Evolutionary conservation across 202 grass and related monocot species (phyloP), one percentile per base, ranked within the genome.

Genomic region (Musa balbisiana): DNA sequence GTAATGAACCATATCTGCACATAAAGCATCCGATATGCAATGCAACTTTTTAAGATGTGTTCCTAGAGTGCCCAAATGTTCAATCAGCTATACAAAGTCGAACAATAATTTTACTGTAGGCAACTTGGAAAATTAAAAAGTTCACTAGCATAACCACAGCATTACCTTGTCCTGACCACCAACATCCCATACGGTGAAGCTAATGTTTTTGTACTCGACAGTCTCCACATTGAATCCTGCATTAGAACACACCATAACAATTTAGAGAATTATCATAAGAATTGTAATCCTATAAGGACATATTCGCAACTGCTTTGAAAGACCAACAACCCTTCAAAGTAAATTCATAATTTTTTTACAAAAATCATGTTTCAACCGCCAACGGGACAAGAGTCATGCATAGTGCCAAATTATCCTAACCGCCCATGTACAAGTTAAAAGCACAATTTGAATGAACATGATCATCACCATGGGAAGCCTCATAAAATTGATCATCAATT

Each of bases 101-200:
- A 65, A 65, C 8, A 22, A 65, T 10, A 8, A 9, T 8, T 23
- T 65, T 3, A 65, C 21, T 2, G 10, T 65, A 12, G 1, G 1
- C 23, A 9, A 25, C 8, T 65, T 25, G 27, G 22, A 67, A 29
- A 27, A 67, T 14, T 62, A 23, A 67, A 67, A 10, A 43, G 10
- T 27, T 43, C 13, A 3, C 11, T 67, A 33, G 15, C 64, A 33
- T 27, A 67, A 22, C 17, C n/a, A 64, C 2, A 64, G 21, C 2
- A 10, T n/a, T 71, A 71, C 67, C 67, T 71, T 71, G 11, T 71
- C 67, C 67, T 71, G 67, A 51, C 67, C 67, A 50, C 67, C 67
- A n/a, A 71, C 67, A 51, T 71, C 67, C 67, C 67, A 71, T n/a
- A 71, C 67, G 12, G 67, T 71, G 17, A 71, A 71, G 67, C 67